These are phyloP conservation scores for Paramecium caudatum DNA, from an alignment of 73 alveolate genomes.

Conservation along the genomic window DNA sequence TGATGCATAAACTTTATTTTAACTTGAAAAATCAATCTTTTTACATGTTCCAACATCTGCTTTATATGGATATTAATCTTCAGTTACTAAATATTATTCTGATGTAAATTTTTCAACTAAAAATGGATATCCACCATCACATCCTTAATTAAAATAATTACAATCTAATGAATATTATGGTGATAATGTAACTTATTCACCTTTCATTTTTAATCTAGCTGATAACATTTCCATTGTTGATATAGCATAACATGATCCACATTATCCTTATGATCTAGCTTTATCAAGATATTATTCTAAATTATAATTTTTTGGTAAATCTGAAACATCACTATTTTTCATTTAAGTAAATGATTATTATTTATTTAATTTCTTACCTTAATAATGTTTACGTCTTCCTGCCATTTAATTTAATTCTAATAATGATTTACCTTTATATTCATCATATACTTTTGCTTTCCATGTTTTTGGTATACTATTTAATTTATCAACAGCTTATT, in stretches of 20 bases:
- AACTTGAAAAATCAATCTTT: constrained; percentile 47
- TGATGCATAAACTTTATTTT: constrained; percentile 9
- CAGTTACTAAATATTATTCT: constrained; percentile 71
- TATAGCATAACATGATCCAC: constrained; percentile 78
- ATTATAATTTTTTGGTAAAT: background rate
- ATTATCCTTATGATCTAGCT: constrained; percentile 62
- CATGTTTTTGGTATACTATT: constrained; percentile 10
- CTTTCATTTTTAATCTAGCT: constrained; percentile 72
- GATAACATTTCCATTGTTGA: constrained; percentile 77
- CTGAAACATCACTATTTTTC: constrained; percentile 25
- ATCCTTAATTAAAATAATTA: constrained; percentile 73
- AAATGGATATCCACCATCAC: constrained; percentile 78
- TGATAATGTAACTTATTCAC: constrained; percentile 61
- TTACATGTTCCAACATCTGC: constrained; percentile 71
- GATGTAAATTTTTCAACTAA: constrained; percentile 68
- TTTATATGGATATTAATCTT: constrained; percentile 71
- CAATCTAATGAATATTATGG: constrained; percentile 76
- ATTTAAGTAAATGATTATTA: background rate
- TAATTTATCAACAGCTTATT: constrained; percentile 21
- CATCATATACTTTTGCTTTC: constrained; percentile 40
- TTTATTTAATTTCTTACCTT: background rate
- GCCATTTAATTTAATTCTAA: constrained; percentile 62
- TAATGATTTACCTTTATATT: background rate
- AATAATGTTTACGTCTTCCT: constrained; percentile 1
- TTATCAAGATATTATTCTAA: constrained; percentile 46